Evolutionary conservation across 345 rosid species (phyloP).

Genomic region (Noccaea caerulescens): DNA sequence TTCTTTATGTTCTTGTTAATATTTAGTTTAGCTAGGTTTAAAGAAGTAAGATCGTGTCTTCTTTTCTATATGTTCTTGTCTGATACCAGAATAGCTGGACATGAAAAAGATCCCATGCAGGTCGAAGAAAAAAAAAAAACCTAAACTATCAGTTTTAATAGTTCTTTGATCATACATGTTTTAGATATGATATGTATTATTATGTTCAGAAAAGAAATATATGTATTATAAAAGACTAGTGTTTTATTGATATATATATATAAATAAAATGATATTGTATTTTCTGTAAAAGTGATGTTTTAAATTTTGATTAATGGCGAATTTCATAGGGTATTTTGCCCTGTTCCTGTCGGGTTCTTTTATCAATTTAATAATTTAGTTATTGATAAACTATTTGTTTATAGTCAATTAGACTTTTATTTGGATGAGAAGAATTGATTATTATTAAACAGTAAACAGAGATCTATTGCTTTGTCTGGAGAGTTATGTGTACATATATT

Average conservation of each 20-base stretch:
- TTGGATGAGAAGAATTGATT: not conserved
- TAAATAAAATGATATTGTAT: not conserved
- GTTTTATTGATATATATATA: not conserved
- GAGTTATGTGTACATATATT: not conserved
- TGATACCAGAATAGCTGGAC: slow-evolving; percentile 12
- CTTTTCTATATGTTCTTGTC: not conserved
- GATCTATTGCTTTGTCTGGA: not conserved
- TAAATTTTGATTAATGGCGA: slow-evolving; percentile 6
- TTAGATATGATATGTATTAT: not conserved
- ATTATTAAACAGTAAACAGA: not conserved
- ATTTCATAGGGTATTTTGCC: not conserved
- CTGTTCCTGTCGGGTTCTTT: not conserved
- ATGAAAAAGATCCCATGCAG: not conserved
- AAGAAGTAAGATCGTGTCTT: slow-evolving; percentile 6
- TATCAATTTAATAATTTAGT: not conserved
- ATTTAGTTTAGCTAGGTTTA: slow-evolving; percentile 19
- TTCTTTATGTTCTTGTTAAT: slow-evolving; percentile 9
- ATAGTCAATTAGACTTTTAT: not conserved
- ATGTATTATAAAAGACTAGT: not conserved
- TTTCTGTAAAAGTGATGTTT: slow-evolving; percentile 16
- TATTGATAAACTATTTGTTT: slow-evolving; percentile 19
- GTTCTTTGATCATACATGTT: not conserved
- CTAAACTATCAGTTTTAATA: not conserved
- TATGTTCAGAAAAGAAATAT: too few relatives aligned
- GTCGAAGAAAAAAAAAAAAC: not conserved